Base-by-base conservation (phyloP, 306 rosid genomes). In the Calophaca sinica region DNA sequence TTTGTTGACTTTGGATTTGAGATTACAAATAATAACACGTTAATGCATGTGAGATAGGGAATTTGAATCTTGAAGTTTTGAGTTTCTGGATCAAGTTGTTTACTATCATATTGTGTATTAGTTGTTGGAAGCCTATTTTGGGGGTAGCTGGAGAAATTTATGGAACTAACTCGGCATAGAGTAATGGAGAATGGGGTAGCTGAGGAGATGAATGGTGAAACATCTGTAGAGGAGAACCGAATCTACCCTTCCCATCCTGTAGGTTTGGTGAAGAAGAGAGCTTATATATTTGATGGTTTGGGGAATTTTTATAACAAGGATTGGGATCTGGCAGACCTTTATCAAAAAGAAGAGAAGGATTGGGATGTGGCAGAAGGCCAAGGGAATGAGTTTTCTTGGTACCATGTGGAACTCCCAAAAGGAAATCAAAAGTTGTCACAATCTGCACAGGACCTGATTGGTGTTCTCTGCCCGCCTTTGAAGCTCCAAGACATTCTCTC, bases 401-500 rank as follows among this genome's bases (percentile, higher is more conserved):
- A 94, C 83, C 99, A 94, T 78, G 97, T 89, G n/a, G 97, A 94
- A 62, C 91, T 94, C 63, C 96, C 99, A 2, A 94, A 89, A 74
- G 96, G 85, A 66, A 87, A 89, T 81, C 90, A 87, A 32, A 92
- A 84, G 63, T 80, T 92, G 50, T 80, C 89, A n/a, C 93, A 92
- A 74, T 92, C 93, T 83, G 96, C 97, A 13, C 93, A 92, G 64
- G 84, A 88, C 54, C 85, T 94, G 70, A 94, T 94, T 44, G 87
- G 88, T 44, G 91, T 85, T 81, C 89, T 94, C 52, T 94, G 99
- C 82, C 97, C 99, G 0, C 99, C 99, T 15, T 76, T 94, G 92
- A 94, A 90, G 54, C 96, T 94, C 49, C 97, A 94, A 64, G 99
- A 94, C 73, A 94, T 94, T 84, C 99, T 94, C 62, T 87, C 99